These are phyloP conservation scores for Aristolochia californica DNA, from an alignment of 164 flowering plant genomes.

Conservation along the genomic window DNA sequence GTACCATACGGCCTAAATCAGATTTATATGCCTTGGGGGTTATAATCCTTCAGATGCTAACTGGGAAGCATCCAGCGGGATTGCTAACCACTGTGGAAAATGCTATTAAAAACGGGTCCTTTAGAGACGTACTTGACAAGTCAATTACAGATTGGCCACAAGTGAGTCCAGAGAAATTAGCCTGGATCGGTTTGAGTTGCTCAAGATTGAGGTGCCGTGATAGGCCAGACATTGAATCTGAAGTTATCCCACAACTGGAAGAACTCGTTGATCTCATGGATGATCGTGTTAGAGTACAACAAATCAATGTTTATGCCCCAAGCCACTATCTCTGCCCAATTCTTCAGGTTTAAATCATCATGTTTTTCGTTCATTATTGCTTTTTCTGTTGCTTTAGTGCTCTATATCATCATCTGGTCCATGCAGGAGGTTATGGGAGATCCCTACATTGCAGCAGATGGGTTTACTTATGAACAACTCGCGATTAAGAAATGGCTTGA, in stretches of 20 bases:
- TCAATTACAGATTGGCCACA: slow-evolving; percentile 68
- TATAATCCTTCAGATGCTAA: slow-evolving; percentile 55
- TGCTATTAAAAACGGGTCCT: slow-evolving; percentile 32
- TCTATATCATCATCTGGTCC: not conserved
- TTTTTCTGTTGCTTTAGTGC: too few species aligned
- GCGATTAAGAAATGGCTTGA: slow-evolving; percentile 77
- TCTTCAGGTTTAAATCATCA: slow-evolving; percentile 39
- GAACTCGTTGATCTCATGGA: slow-evolving; percentile 42
- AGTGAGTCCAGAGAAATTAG: slow-evolving; percentile 50
- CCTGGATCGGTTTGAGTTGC: slow-evolving; percentile 52
- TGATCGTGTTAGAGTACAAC: slow-evolving; percentile 21
- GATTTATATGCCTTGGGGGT: slow-evolving; percentile 77
- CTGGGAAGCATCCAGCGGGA: slow-evolving; percentile 49
- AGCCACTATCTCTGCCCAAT: slow-evolving; percentile 78
- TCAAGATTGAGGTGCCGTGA: slow-evolving; percentile 63
- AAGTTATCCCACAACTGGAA: slow-evolving; percentile 57
- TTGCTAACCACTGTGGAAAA: slow-evolving; percentile 37
- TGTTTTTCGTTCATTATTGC: not conserved
- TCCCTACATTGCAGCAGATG: slow-evolving; percentile 75
- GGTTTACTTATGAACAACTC: slow-evolving; percentile 60
- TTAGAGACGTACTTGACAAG: slow-evolving; percentile 44
- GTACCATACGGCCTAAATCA: slow-evolving; percentile 76
- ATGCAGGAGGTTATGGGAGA: slow-evolving; percentile 68
- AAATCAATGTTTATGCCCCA: slow-evolving; percentile 29
- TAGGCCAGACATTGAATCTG: slow-evolving; percentile 71